Percentiles rank a stretch among this genome's conserved stretches.
Conservation (phyloP, 2,329 filamentous ascomycete species). For the Hypoxylon sp. region DNA sequence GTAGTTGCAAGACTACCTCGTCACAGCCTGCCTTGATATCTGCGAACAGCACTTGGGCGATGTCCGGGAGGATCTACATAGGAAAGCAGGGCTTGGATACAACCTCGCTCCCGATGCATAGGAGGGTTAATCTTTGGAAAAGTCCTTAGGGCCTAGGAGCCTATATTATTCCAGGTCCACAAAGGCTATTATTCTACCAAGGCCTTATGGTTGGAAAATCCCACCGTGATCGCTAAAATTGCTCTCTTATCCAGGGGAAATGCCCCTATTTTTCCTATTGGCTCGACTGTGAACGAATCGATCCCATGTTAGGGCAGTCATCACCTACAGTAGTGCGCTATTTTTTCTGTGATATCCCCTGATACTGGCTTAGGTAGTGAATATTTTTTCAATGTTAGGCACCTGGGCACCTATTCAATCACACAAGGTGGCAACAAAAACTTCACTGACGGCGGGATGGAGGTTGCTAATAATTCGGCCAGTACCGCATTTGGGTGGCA, state of each 20-base stretch:
- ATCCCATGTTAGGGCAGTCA: slow-evolving; percentile 4
- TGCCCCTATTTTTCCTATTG: slow-evolving; percentile 29
- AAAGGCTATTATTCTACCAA: background rate
- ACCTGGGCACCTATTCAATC: background rate
- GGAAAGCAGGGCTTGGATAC: background rate
- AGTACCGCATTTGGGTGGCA: slow-evolving; percentile 23
- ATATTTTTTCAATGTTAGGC: background rate
- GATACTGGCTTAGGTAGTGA: background rate
- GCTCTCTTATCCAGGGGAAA: background rate
- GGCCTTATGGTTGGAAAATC: background rate
- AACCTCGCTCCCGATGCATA: slow-evolving; percentile 2
- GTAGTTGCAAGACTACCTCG: background rate
- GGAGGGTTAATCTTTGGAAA: background rate
- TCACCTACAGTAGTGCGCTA: slow-evolving; percentile 15
- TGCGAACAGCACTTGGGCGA: background rate
- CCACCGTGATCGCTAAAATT: background rate
- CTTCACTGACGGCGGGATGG: background rate
- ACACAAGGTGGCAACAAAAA: background rate
- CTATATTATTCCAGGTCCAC: slow-evolving; percentile 7
- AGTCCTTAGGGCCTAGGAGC: background rate
- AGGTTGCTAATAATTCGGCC: background rate
- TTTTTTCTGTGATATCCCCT: background rate
- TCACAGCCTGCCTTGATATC: background rate
- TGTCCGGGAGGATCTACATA: background rate
- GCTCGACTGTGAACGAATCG: background rate